Evolutionary conservation across 208 protist species (phyloP), one percentile per base, ranked within the genome.

Genomic region (Acanthamoeba rhysodes): DNA sequence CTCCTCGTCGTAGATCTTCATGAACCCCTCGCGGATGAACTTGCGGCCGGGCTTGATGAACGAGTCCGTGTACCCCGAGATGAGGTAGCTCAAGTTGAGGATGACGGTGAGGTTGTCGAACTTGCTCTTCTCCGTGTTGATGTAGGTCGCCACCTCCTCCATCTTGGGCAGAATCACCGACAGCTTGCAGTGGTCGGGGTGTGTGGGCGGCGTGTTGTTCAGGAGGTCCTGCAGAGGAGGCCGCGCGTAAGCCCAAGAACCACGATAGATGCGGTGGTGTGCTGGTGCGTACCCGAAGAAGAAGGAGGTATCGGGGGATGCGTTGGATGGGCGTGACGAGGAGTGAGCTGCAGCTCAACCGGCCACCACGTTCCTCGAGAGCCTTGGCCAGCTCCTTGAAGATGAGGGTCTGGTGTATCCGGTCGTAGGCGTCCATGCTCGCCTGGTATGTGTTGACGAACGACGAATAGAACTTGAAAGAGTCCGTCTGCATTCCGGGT

Each of bases 101-200:
- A 95, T 95, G n/a, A 87, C 53, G 1, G 53, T 76, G n/a, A 95
- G 55, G 48, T 95, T 90, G 53, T 95, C 93, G 50, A 74, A 59
- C 76, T 95, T 74, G 41, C 76, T 82, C 76, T 95, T 95, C 59
- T 64, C 68, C 0, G 82, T 85, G 78, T 95, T 95, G 59, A 95
- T 95, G 93, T 95, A 95, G 37, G 29, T 90, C 2, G 93, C 66
- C 24, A 95, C 55, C 27, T 80, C 78, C 59, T 95, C 57, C 76
- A 95, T 78, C 29, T 27, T 41, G 7, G 34, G 41, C 16, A 90
- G 29, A 0, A 85, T 78, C 5, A 62, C 57, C 29, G 24, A 34
- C 34, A 95, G 72, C 41, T 90, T 57, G 37, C 29, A 59, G 18
- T 62, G 7, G 68, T 95, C 94, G 1, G 94, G 82, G 53, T 95